Evolutionary conservation across 2,329 filamentous ascomycete genomes (phyloP), one percentile per base, ranked within the genome.

Genomic region (Leptographium galeiforme): DNA sequence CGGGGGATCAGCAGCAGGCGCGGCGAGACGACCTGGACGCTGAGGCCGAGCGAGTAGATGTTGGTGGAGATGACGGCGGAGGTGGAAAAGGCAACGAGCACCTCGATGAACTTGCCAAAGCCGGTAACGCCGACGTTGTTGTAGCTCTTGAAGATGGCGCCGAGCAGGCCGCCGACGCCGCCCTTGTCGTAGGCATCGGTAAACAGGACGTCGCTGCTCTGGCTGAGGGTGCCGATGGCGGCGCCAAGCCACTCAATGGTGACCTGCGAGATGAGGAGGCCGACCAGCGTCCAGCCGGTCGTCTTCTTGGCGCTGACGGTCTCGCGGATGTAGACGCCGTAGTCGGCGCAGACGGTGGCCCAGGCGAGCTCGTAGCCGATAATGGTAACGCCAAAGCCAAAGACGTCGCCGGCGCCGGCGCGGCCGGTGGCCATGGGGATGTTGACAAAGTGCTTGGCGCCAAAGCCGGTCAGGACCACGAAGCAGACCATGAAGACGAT

Each of bases 301-400:
- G 50, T 41, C 16, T 43, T 51, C 30, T 19, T 16, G 19, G 46
- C 6, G 34, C 19, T 43, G 7, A 36, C 50, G n/a, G 43, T 49
- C 14, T 44, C 51, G 25, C 36, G 36, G 40, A 55, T 53, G 47
- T 57, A 55, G 30, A 57, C 56, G 19, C 51, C 40, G 18, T 57
- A 57, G 53, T 57, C 56, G 14, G 53, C 53, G 2, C 45, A 54
- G 13, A 57, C 40, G 16, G 51, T 47, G 6, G 49, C 7, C 62
- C 62, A 63, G 12, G 61, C 59, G 18, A 61, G 54, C 47, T 61
- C 55, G 52, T 57, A 63, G 7, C 62, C 62, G 41, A 61, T 61
- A 32, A 63, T 58, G 13, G 58, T 43, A 6, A 59, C 57, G 32
- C 58, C 59, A 52, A 63, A 61, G 14, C 58, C 58, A 13, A 63